phyloP scores from a whole-genome alignment of 352 stramenopile genomes.

The Peronospora farinosa region DNA sequence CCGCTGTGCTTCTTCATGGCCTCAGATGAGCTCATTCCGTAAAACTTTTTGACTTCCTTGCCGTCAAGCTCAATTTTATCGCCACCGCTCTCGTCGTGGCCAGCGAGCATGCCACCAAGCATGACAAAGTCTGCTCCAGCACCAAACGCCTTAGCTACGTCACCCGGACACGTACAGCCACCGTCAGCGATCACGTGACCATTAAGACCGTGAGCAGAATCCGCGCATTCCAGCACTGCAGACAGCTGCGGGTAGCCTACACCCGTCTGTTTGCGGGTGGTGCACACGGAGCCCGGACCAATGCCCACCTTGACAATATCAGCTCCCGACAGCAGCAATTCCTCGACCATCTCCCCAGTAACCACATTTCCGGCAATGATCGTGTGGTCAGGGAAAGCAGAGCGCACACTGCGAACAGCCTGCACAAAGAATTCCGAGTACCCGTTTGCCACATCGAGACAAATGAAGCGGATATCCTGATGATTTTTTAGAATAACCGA shows the following conservation, averaged over 20 bases:
- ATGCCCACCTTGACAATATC: constrained; percentile 94
- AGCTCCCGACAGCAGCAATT: constrained; percentile 85
- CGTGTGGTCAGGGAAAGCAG: constrained; percentile 58
- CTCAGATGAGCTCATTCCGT: constrained; percentile 89
- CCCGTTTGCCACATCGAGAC: constrained; percentile 87
- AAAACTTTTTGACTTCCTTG: constrained; percentile 86
- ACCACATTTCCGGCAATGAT: constrained; percentile 92
- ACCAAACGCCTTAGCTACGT: constrained; percentile 89
- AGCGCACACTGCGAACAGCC: constrained; percentile 58
- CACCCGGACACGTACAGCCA: constrained; percentile 84
- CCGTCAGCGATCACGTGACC: constrained; percentile 87
- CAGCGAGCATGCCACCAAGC: constrained; percentile 88
- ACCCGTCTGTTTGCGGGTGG: constrained; percentile 89
- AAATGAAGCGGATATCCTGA: constrained; percentile 75
- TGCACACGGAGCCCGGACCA: constrained; percentile 88
- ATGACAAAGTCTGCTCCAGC: constrained; percentile 91
- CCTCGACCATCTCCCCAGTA: constrained; percentile 89
- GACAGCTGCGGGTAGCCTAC: constrained; percentile 89
- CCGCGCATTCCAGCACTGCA: constrained; percentile 87
- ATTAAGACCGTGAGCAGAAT: constrained; percentile 85
- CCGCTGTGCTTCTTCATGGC: constrained; percentile 91
- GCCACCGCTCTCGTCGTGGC: constrained; percentile 87
- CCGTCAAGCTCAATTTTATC: constrained; percentile 69
- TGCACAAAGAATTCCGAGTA: constrained; percentile 86
- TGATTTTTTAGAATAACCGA: constrained; percentile 54